These are phyloP conservation scores for Solanum habrochaites DNA, from an alignment of 257 asterid genomes.

Conservation along the genomic window DNA sequence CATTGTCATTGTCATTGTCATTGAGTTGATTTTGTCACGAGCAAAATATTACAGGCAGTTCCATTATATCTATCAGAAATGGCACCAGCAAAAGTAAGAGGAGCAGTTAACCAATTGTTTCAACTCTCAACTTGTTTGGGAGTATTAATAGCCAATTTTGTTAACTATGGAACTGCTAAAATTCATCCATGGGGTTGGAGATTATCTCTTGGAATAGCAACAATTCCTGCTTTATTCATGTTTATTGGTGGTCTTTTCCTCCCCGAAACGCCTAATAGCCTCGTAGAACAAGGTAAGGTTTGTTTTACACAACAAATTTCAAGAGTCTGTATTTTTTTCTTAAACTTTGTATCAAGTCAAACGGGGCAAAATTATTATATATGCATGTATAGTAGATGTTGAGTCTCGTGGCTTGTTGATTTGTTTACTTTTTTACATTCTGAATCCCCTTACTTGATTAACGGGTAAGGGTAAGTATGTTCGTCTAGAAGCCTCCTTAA, in stretches of 20 bases:
- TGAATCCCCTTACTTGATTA: neutral
- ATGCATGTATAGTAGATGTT: neutral
- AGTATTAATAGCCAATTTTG: constrained; percentile 45
- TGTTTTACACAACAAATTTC: neutral
- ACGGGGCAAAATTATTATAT: neutral
- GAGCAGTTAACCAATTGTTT: constrained; percentile 59
- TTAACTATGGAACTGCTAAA: constrained; percentile 39
- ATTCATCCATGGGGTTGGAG: constrained; percentile 86
- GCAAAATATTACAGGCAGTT: constrained; percentile 41
- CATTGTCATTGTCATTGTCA: neutral
- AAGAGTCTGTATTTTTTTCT: neutral
- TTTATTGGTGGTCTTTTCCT: constrained; percentile 54
- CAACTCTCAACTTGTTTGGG: constrained; percentile 65
- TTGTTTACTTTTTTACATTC: neutral
- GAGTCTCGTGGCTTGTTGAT: neutral
- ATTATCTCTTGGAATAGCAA: constrained; percentile 56
- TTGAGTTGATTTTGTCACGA: neutral
- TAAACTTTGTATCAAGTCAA: neutral
- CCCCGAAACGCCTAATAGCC: constrained; percentile 76
- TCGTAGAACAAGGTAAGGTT: constrained; percentile 45
- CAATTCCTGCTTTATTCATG: constrained; percentile 54
- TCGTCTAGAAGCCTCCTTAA: too few species aligned
- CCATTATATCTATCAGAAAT: constrained; percentile 78
- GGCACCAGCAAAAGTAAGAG: constrained; percentile 71
- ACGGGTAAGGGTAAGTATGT: too few species aligned